Evolutionary conservation across 2,329 filamentous ascomycete species (phyloP), one percentile per base, ranked within the genome.

Genomic region (Colletotrichum sp.): DNA sequence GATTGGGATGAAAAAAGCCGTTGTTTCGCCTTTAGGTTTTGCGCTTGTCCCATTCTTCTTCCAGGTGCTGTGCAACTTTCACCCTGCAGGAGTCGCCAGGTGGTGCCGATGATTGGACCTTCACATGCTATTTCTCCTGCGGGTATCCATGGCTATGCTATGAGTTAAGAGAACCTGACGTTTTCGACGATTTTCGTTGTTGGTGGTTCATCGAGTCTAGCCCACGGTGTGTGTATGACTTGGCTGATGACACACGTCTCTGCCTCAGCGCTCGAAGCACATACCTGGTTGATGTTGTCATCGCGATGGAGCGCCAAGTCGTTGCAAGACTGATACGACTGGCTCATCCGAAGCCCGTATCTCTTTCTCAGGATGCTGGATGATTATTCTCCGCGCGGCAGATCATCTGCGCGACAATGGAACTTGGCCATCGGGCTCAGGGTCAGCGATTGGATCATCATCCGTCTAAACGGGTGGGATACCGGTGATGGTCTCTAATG

Each of bases 1-100:
- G 66, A 65, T 71, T 60, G 32, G 25, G 16, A n/a, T 9, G 43
- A 66, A 30, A 18, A 56, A 30, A 62, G 32, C 30, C n/a, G 27
- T n/a, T 16, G 67, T 74, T 74, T 74, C 71, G n/a, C 15, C 13
- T 70, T 60, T 55, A 27, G 12, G 34, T 36, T 65, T 70, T 36
- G 52, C 71, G 61, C 67, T 71, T 39, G 60, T 52, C 61, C 39
- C 32, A 18, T 60, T 66, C 34, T 2, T 8, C 27, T 22, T 16
- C 5, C 4, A 3, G 13, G 34, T 34, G n/a, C 70, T 39, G 70
- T 74, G 58, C 71, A 16, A 5, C 36, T 36, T 43, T 10, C 25
- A 28, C 16, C 8, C 34, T 60, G 62, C 70, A 34, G 10, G 39
- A 34, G 60, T 58, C 48, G 69, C 52, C 22, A 62, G 58, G n/a